Conservation (phyloP, 140 eudicot species). For the Ambrosia hybrid region DNA sequence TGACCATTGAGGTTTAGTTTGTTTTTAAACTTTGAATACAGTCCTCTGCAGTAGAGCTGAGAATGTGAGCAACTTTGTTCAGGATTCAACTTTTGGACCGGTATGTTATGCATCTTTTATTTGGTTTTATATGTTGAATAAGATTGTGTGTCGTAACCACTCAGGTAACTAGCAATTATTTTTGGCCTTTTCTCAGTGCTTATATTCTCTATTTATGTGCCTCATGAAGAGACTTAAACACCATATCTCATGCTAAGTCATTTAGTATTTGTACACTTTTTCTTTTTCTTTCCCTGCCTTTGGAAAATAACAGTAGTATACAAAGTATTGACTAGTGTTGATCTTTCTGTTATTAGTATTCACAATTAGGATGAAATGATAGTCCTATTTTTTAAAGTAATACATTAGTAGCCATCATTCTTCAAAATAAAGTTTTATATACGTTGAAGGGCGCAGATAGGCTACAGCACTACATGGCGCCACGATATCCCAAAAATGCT, state of each 20-base stretch:
- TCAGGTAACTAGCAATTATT: background rate
- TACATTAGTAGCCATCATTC: too few relatives aligned
- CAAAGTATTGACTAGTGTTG: background rate
- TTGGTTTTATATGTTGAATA: background rate
- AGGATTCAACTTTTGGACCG: conserved; percentile 57
- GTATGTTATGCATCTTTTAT: conserved; percentile 33
- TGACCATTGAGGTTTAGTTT: conserved; percentile 8
- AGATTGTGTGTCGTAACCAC: background rate
- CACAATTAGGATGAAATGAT: too few relatives aligned
- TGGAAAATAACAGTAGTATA: background rate
- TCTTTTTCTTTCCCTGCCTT: conserved; percentile 2
- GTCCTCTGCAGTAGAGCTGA: conserved; percentile 65
- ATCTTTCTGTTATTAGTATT: too few relatives aligned
- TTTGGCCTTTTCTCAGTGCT: background rate
- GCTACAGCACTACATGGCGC: background rate
- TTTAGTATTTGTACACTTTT: background rate
- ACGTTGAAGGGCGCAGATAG: background rate
- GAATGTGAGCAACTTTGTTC: conserved; percentile 68
- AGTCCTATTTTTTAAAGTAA: too few relatives aligned
- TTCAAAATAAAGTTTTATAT: background rate
- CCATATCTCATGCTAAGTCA: background rate
- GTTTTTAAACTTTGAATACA: conserved; percentile 23
- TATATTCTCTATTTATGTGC: background rate
- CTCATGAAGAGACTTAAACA: conserved; percentile 1
- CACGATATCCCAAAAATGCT: background rate